These are phyloP conservation scores for Striga asiatica DNA, from an alignment of 257 asterid genomes.

Conservation along the genomic window DNA sequence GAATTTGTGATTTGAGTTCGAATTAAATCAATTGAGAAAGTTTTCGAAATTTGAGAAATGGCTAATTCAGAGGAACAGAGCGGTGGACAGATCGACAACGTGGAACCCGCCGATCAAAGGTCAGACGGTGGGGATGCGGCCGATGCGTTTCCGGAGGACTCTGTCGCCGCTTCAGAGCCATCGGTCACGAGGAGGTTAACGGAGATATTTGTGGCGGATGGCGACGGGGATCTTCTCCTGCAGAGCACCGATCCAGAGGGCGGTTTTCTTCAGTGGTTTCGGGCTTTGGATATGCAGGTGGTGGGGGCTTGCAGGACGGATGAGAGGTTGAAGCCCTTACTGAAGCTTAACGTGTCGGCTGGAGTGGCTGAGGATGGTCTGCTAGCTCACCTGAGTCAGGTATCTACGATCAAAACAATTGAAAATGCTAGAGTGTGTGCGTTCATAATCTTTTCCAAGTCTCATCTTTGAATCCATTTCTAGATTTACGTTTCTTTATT, in stretches of 20 bases:
- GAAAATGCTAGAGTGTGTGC: neutral
- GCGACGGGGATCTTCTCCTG: slow-evolving; percentile 52
- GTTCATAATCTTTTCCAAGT: neutral
- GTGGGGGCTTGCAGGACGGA: slow-evolving; percentile 95
- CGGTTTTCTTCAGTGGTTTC: slow-evolving; percentile 54
- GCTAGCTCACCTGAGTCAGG: slow-evolving; percentile 74
- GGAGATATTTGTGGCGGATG: slow-evolving; percentile 40
- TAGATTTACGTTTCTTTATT: too few relatives aligned
- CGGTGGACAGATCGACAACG: slow-evolving; percentile 29
- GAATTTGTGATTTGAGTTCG: slow-evolving; percentile 5
- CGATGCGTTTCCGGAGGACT: slow-evolving; percentile 16
- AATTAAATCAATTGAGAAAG: slow-evolving; percentile 8
- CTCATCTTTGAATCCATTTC: neutral
- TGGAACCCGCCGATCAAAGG: slow-evolving; percentile 28
- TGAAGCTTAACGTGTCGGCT: slow-evolving; percentile 57
- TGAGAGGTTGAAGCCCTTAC: slow-evolving; percentile 91
- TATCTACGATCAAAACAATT: slow-evolving; percentile 15
- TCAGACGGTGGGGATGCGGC: slow-evolving; percentile 30
- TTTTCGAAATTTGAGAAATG: slow-evolving; percentile 25
- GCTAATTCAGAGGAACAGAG: slow-evolving; percentile 35
- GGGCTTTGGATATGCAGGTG: slow-evolving; percentile 79
- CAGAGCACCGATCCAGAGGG: slow-evolving; percentile 45
- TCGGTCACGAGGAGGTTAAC: slow-evolving; percentile 42
- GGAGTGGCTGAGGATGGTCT: slow-evolving; percentile 76
- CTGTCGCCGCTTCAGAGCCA: slow-evolving; percentile 18